Conservation (phyloP, 768 basidiomycete genomes). For the Cystobasidium tubakii region DNA sequence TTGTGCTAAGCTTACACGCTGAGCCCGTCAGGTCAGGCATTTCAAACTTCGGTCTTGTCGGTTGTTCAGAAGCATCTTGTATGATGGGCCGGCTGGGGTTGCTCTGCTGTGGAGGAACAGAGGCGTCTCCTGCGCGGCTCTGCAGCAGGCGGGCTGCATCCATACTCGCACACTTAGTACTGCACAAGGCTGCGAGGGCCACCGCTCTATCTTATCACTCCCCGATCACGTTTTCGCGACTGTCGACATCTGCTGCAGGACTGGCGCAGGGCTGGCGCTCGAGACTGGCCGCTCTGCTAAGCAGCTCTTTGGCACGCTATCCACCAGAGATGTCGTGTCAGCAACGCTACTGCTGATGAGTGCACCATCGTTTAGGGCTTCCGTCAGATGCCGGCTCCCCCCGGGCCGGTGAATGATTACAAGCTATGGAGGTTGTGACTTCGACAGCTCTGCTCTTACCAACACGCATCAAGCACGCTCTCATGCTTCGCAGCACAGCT, state of each 20-base stretch:
- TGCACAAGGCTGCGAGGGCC: background rate
- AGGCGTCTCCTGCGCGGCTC: background rate
- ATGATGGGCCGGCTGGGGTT: background rate
- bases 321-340: background rate
- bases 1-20: background rate
- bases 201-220: background rate
- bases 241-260: background rate
- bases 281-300: background rate
- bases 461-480: background rate
- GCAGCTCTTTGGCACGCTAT: background rate
- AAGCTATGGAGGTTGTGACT: too few relatives aligned
- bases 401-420: too few relatives aligned
- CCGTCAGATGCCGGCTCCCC: too few relatives aligned
- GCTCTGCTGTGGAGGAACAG: background rate
- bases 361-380: too few relatives aligned
- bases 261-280: background rate
- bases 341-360: too few relatives aligned
- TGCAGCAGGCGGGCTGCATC: background rate
- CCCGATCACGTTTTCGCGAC: slow-evolving; percentile 7
- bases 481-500: background rate
- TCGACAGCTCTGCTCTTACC: background rate
- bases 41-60: slow-evolving; percentile 19
- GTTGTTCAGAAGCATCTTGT: background rate
- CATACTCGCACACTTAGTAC: background rate
- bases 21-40: slow-evolving; percentile 26